Evolutionary conservation across 495 filamentous ascomycete genomes (phyloP).

Genomic region (Hyaloscypha variabilis): DNA sequence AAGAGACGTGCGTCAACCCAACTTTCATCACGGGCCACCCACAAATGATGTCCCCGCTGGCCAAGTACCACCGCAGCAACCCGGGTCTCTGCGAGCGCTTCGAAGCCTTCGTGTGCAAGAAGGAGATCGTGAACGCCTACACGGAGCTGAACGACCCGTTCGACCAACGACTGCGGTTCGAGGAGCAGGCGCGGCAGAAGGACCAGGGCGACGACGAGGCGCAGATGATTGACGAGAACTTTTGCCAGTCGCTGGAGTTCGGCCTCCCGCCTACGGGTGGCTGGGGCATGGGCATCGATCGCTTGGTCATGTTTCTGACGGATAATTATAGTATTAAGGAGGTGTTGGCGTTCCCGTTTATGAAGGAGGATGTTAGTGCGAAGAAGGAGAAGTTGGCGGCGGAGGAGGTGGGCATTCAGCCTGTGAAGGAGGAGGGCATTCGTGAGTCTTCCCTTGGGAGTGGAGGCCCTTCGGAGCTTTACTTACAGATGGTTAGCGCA

Average conservation of each 20-base stretch:
- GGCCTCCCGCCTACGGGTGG: conserved; percentile 93
- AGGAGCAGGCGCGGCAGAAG: conserved; percentile 96
- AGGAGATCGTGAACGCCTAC: conserved; percentile 95
- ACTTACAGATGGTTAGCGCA: conserved; percentile 18
- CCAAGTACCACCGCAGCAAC: conserved; percentile 86
- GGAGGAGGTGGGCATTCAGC: conserved; percentile 64
- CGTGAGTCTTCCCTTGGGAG: conserved; percentile 44
- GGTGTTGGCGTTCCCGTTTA: conserved; percentile 84
- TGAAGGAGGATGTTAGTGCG: conserved; percentile 41
- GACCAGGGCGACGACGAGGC: conserved; percentile 96
- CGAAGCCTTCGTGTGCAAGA: conserved; percentile 96
- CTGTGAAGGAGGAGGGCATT: conserved; percentile 65
- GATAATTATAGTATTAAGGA: conserved; percentile 96
- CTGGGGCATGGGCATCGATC: conserved; percentile 97
- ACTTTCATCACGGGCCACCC: conserved; percentile 95
- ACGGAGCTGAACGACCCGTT: conserved; percentile 98
- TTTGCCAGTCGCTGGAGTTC: conserved; percentile 78
- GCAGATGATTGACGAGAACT: conserved; percentile 92
- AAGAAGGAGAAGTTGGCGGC: conserved; percentile 54
- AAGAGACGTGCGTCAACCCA: conserved; percentile 90
- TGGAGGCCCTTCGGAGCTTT: neutral
- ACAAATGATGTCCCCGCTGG: conserved; percentile 96
- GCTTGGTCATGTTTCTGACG: conserved; percentile 92
- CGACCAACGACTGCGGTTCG: conserved; percentile 90
- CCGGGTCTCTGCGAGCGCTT: conserved; percentile 93